Evolutionary conservation across 352 stramenopile genomes (phyloP), one percentile per base, ranked within the genome.

Genomic region (Nothophytophthora sp.): DNA sequence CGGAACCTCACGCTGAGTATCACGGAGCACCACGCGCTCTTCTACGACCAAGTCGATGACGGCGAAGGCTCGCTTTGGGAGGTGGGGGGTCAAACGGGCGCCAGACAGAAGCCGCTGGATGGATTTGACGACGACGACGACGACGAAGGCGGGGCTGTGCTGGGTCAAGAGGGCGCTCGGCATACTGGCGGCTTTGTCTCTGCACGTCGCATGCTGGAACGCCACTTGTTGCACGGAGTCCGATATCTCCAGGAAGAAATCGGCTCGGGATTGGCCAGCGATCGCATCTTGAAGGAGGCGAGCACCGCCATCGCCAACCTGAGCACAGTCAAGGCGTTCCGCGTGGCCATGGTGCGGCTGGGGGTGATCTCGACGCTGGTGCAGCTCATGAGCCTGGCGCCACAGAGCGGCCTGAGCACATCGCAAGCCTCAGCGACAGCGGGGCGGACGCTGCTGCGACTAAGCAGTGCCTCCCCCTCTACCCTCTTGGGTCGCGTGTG

Each of bases 1-100:
- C 71, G 80, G 5, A 91, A 91, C 29, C 62, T 91, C 16, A 82
- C 80, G n/a, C 54, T 91, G 3, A 70, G 73, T 34, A 73, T 88
- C 5, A 73, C 63, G 0, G 80, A 91, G 34, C 76, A 88, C 18
- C 50, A 80, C 2, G 56, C 73, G 4, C 45, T 79, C 9, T 88
- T 88, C 37, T 85, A 90, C 22, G 46, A 74, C 11, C 54, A 45
- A 3, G 45, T 45, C 1, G 50, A 48, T 3, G 55, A 63, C 7
- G 52, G 44, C 3, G 45, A 60, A 30, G 32, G 39, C 6, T 18
- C 43, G 12, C 50, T 63, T 28, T 29, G 36, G 2, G 56, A 60
- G 16, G 30, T 60, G 12, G 47, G 36, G 2, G 20, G 16, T 19
- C 23, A 47, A 4, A n/a, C 25, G 6, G 13, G 25, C 5, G 16